Evolutionary conservation across 345 rosid genomes (phyloP).

Genomic region (Lepidium africanum): DNA sequence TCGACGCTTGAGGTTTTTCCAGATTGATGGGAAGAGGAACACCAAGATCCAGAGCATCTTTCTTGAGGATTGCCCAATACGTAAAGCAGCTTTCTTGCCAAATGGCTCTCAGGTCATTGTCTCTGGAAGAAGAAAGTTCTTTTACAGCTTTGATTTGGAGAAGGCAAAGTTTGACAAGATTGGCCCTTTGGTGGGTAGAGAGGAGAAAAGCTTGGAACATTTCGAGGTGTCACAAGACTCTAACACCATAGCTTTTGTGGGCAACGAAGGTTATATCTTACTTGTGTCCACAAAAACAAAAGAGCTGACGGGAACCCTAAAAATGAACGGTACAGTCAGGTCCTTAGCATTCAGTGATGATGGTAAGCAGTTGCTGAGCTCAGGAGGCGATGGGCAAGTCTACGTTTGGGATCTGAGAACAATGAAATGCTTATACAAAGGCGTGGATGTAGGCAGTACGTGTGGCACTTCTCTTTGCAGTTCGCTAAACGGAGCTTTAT

Average conservation of each 20-base stretch:
- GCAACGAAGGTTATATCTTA: slow-evolving; percentile 81
- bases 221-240: slow-evolving; percentile 91
- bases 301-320: slow-evolving; percentile 73
- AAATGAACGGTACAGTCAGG: slow-evolving; percentile 86
- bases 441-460: slow-evolving; percentile 80
- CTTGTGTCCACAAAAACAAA: slow-evolving; percentile 77
- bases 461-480: slow-evolving; percentile 65
- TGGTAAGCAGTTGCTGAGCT: slow-evolving; percentile 67
- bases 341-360: slow-evolving; percentile 64
- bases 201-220: slow-evolving; percentile 88
- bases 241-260: slow-evolving; percentile 65
- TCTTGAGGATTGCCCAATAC: slow-evolving; percentile 78
- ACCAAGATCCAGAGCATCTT: slow-evolving; percentile 78
- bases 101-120: slow-evolving; percentile 89
- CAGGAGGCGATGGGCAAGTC: slow-evolving; percentile 88
- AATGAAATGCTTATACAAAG: slow-evolving; percentile 70
- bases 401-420: slow-evolving; percentile 93
- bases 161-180: slow-evolving; percentile 70
- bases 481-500: slow-evolving; percentile 46
- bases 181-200: slow-evolving; percentile 90
- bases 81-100: slow-evolving; percentile 75
- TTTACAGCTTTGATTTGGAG: slow-evolving; percentile 83
- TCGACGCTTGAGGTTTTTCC: slow-evolving; percentile 63
- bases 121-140: slow-evolving; percentile 86
- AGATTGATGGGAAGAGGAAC: slow-evolving; percentile 92